Base-by-base conservation (phyloP, 2,329 filamentous ascomycete genomes). In the Botrytis fabae region DNA sequence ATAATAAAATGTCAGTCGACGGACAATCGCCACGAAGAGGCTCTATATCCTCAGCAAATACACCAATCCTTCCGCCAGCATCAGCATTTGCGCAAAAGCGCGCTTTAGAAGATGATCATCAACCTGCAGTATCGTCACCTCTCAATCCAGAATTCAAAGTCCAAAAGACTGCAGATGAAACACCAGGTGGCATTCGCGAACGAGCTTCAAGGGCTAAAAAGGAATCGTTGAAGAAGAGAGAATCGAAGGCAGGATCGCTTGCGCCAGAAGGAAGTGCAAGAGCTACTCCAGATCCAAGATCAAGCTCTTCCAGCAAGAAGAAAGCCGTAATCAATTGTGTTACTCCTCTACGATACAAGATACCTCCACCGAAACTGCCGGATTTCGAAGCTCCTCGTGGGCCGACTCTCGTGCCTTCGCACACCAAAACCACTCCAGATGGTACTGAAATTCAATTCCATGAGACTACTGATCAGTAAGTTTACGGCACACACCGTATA, bases 121-220 rank as follows among this genome's bases (percentile, higher is more conserved):
- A 87, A 74, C 92, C 92, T 7, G 86, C 90, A 20, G 86, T 94
- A 2, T 89, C 92, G 4, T 95, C 92, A 18, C 92, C 92, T 42
- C 87, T 95, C 75, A 94, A 94, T 78, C 90, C 90, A 64, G 89
- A 91, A 63, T 85, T 86, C 75, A 88, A 84, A 83, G 57, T 80
- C 78, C 40, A 83, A 85, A 71, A 83, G 83, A 66, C 71, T 7
- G 74, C 74, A 61, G 79, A 79, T 51, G 78, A 80, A 66, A 78
- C 76, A 2, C 77, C 78, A 20, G 69, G 78, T 25, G 54, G 70
- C 2, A 76, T 77, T 14, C 78, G 79, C 38, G 79, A 80, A 70
- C 76, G 80, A 14, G 76, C 85, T 51, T 78, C 82, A 22, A 84
- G 89, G 46, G 82, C 85, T 32, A 92, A 92, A 81, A 92, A 92